Base-by-base conservation (phyloP, 2,329 filamentous ascomycete genomes). In the Emmonsia crescens region DNA sequence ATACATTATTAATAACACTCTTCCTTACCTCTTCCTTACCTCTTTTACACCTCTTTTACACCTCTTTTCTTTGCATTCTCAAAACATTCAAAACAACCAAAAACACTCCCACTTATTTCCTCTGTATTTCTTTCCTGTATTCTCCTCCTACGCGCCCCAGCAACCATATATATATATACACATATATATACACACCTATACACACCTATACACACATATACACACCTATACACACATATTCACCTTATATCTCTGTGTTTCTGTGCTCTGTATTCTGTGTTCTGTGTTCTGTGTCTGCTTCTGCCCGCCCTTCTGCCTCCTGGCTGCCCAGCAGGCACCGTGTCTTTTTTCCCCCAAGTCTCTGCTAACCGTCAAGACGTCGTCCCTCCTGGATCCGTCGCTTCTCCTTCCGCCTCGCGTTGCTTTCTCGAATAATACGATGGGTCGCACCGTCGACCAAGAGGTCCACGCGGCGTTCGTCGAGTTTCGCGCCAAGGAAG, bases 401-500 rank as follows among this genome's bases (percentile, higher is more conserved):
- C 66, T 66, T 68, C 56, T 57, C 56, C 64, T 66, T 59, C 68
- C 65, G 62, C 68, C 60, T 60, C 60, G 64, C 58, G 52, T 48
- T 56, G 57, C 57, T 60, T 57, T 60, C 59, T 57, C 63, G 52
- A 58, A 60, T 59, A 62, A 65, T 63, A 68, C 66, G 64, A 80
- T 80, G 78, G 78, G 78, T 70, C 76, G 78, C 62, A 79, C 78
- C 51, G 77, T 79, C 68, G 78, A 80, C 72, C 77, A 79, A 69
- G 78, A 80, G 68, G 78, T 80, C 64, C 78, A 80, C 72, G 77
- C 77, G 65, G 78, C 78, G 65, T 80, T 79, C 69, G 78, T 80
- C 71, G 78, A 80, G 72, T 80, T 80, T 71, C 77, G 78, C 70
- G 78, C 78, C 73, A 80, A 80, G 74, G 78, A 79, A 73, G 76